Conservation (phyloP, 495 filamentous ascomycete genomes). For the Articulospora tetracladia region DNA sequence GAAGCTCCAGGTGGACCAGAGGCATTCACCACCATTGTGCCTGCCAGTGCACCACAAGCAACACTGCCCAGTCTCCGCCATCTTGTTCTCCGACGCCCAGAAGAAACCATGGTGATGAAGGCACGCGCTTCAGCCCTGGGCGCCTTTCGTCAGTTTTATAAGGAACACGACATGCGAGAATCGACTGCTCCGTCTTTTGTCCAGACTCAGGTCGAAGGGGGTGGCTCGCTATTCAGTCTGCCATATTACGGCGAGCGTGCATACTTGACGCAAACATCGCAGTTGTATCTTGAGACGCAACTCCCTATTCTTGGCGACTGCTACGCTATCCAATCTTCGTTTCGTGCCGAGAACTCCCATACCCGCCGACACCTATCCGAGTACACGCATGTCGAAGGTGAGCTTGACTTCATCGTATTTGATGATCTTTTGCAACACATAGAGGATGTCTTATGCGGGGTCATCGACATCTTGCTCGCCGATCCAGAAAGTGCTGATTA, state of each 20-base stretch:
- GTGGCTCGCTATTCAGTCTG: slow-evolving; percentile 88
- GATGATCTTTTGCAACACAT: slow-evolving; percentile 85
- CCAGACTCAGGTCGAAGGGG: slow-evolving; percentile 96
- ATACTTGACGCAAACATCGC: slow-evolving; percentile 94
- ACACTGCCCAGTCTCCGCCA: slow-evolving; percentile 88
- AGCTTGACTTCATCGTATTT: slow-evolving; percentile 95
- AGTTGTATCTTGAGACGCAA: slow-evolving; percentile 96
- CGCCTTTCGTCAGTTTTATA: slow-evolving; percentile 80
- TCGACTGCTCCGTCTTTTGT: slow-evolving; percentile 93
- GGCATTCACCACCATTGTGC: slow-evolving; percentile 88
- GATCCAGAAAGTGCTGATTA: slow-evolving; percentile 65
- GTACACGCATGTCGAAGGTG: slow-evolving; percentile 96
- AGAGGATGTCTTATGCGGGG: slow-evolving; percentile 84
- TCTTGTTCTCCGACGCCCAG: slow-evolving; percentile 85
- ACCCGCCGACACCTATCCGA: slow-evolving; percentile 93
- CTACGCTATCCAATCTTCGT: slow-evolving; percentile 97
- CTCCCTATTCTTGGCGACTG: slow-evolving; percentile 90
- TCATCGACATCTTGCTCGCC: slow-evolving; percentile 69
- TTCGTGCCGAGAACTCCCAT: slow-evolving; percentile 93
- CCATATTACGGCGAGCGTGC: slow-evolving; percentile 93
- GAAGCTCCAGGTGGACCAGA: slow-evolving; percentile 87
- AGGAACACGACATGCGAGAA: slow-evolving; percentile 73
- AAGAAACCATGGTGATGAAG: slow-evolving; percentile 82
- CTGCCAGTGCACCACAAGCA: slow-evolving; percentile 65
- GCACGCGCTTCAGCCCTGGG: slow-evolving; percentile 79